Evolutionary conservation across 768 basidiomycete genomes (phyloP).

Genomic region (Agaricus sinodeliciosus): DNA sequence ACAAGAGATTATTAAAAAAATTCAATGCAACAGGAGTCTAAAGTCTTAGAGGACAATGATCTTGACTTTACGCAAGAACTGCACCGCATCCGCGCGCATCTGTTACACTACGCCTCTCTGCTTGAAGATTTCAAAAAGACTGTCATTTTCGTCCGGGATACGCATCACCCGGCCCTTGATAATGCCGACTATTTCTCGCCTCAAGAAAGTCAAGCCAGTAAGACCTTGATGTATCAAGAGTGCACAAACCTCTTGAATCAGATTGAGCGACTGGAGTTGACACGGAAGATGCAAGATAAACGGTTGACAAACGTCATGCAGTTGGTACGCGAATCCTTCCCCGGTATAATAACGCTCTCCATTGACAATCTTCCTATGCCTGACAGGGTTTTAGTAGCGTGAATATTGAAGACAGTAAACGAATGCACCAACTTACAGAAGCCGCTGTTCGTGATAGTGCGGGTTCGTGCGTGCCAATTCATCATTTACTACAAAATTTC

Average conservation of each 20-base stretch:
- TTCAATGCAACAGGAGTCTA: slow-evolving; percentile 28
- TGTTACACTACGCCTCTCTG: slow-evolving; percentile 42
- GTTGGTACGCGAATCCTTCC: slow-evolving; percentile 20
- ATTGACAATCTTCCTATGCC: slow-evolving; percentile 22
- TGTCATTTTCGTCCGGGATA: slow-evolving; percentile 35
- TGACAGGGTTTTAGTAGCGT: slow-evolving; percentile 43
- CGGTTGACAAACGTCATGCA: slow-evolving; percentile 39
- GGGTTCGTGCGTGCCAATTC: slow-evolving; percentile 5
- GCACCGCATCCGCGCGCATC: slow-evolving; percentile 46
- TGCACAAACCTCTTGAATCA: slow-evolving; percentile 34
- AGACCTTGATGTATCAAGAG: slow-evolving; percentile 27
- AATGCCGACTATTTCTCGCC: slow-evolving; percentile 7
- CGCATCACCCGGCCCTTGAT: slow-evolving; percentile 32
- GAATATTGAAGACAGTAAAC: slow-evolving; percentile 40
- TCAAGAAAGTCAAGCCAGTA: slow-evolving; percentile 2
- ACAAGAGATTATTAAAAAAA: not conserved
- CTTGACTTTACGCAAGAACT: slow-evolving; percentile 37
- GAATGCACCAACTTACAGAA: slow-evolving; percentile 40
- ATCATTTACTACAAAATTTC: not conserved
- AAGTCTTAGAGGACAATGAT: slow-evolving; percentile 21
- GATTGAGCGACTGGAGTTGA: slow-evolving; percentile 35
- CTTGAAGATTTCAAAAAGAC: slow-evolving; percentile 42
- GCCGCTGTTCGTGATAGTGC: slow-evolving; percentile 32
- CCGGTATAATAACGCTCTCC: slow-evolving; percentile 16
- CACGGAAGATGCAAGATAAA: slow-evolving; percentile 27